These are phyloP conservation scores for Przewalskia tangutica DNA, from an alignment of 257 asterid genomes.

Conservation along the genomic window DNA sequence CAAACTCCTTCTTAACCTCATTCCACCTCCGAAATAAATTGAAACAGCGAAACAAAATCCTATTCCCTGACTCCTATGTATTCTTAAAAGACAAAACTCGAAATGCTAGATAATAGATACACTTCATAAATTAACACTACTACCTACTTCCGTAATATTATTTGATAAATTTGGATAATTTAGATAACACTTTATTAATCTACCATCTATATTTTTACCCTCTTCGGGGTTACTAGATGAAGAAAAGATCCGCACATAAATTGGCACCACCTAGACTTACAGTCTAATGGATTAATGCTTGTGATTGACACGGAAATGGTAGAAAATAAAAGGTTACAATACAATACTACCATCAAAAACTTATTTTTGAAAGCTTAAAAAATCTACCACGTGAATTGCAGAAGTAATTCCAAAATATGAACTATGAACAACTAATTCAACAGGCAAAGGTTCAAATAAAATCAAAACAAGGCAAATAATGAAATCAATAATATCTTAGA, in stretches of 20 bases:
- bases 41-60: background rate
- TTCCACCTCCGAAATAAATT: background rate
- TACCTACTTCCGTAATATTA: no score
- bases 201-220: no score
- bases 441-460: background rate
- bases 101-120: background rate
- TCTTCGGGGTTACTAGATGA: no score
- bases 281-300: background rate
- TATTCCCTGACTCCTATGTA: background rate
- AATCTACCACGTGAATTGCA: background rate
- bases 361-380: background rate
- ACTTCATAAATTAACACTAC: no score
- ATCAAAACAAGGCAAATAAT: background rate
- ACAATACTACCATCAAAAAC: background rate
- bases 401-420: background rate
- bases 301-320: background rate
- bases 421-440: background rate
- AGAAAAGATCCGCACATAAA: no score
- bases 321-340: background rate
- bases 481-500: background rate
- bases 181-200: no score
- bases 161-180: no score
- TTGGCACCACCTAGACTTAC: background rate
- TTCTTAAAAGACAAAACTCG: background rate
- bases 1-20: background rate